A percentile compares a stretch with the other conserved stretches of the same genome.
phyloP scores from a whole-genome alignment of 768 basidiomycete species.

The Hygrocybe punicea region DNA sequence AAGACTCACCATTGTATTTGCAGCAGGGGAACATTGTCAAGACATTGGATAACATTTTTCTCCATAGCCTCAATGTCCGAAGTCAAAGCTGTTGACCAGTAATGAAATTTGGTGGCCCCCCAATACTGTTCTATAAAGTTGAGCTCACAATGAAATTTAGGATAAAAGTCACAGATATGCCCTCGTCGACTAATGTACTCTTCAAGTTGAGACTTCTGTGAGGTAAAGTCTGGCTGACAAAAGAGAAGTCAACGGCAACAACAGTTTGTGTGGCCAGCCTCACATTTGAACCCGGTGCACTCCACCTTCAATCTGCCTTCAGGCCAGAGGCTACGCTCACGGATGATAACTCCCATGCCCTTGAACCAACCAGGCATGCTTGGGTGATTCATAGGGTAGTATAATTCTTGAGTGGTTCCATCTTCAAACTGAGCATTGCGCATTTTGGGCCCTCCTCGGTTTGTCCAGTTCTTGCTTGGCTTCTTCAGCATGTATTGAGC shows the following conservation, averaged over 20 bases:
- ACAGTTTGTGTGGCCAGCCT: constrained; percentile 12
- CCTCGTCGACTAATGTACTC: constrained; percentile 21
- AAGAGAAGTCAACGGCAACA: constrained; percentile 19
- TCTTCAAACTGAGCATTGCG: too few relatives aligned
- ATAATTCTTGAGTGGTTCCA: too few relatives aligned
- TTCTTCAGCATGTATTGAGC: too few relatives aligned
- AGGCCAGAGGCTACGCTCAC: constrained; percentile 20
- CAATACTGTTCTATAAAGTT: constrained; percentile 23
- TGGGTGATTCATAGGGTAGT: too few relatives aligned
- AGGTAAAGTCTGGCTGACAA: constrained; percentile 17
- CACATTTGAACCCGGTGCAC: constrained; percentile 24
- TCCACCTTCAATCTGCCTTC: constrained; percentile 19
- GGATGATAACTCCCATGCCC: too few relatives aligned
- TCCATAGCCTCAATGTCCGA: constrained; percentile 26
- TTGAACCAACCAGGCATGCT: too few relatives aligned
- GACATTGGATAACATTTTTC: constrained; percentile 23
- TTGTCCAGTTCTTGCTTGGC: too few relatives aligned
- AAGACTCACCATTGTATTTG: constrained; percentile 20
- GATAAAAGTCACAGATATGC: constrained; percentile 35
- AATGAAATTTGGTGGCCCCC: constrained; percentile 34
- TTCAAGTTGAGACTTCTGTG: constrained; percentile 27
- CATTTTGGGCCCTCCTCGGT: too few relatives aligned
- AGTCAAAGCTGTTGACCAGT: constrained; percentile 22
- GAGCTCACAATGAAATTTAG: constrained; percentile 32
- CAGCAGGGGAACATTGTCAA: constrained; percentile 26